These are phyloP conservation scores for Aspergillaceae sp. DNA, from an alignment of 2,329 filamentous ascomycete genomes.

Conservation along the genomic window DNA sequence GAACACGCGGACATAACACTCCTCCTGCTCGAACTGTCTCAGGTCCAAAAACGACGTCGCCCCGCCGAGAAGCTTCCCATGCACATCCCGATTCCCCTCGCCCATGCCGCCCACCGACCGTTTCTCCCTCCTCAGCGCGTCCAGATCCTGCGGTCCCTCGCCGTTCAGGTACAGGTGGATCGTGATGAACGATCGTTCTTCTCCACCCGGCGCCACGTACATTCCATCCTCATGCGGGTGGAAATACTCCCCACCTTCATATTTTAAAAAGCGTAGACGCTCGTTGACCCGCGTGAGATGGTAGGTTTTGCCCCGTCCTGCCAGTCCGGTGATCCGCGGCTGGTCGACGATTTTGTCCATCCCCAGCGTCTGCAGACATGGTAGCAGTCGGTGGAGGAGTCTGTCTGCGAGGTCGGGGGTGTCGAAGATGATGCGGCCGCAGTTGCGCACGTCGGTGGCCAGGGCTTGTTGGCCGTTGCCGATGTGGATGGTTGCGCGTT, in stretches of 20 bases:
- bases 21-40: constrained; percentile 20
- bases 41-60: constrained; percentile 44
- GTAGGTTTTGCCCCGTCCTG: constrained; percentile 33
- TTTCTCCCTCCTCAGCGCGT: constrained; percentile 17
- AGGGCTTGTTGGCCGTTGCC: constrained; percentile 54
- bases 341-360: constrained; percentile 30
- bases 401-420: constrained; percentile 51
- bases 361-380: constrained; percentile 41
- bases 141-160: constrained; percentile 27
- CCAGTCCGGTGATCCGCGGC: constrained; percentile 38
- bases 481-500: constrained; percentile 59
- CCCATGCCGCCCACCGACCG: constrained; percentile 6
- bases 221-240: constrained; percentile 59
- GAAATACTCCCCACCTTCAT: constrained; percentile 65
- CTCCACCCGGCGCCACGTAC: constrained; percentile 50
- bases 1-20: constrained; percentile 33
- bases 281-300: constrained; percentile 52
- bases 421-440: constrained; percentile 72
- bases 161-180: constrained; percentile 50
- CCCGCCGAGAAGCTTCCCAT: constrained; percentile 40
- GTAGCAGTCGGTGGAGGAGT: constrained; percentile 51
- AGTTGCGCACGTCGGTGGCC: constrained; percentile 53
- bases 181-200: constrained; percentile 45
- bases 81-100: constrained; percentile 12
- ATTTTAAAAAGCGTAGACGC: constrained; percentile 66